Evolutionary conservation across 2,329 filamentous ascomycete species (phyloP).

Genomic region (Sclerotinia spermophila): DNA sequence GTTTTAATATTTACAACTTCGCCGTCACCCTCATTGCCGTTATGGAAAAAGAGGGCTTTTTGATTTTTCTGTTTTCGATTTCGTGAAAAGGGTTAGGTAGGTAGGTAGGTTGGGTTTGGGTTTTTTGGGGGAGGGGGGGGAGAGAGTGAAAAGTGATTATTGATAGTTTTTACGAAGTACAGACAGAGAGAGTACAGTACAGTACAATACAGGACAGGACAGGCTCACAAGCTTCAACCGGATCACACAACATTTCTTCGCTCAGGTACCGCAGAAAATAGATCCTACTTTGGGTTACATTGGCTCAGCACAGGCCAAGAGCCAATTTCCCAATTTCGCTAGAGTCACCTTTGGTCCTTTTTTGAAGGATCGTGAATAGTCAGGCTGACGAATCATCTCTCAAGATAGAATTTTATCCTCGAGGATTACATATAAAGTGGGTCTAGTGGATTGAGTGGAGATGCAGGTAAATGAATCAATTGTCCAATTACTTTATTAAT

Average conservation of each 20-base stretch:
- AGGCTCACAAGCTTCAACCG: not conserved
- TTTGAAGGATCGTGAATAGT: slow-evolving; percentile 9
- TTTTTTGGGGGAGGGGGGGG: no score
- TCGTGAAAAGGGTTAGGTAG: not conserved
- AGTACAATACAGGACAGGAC: not conserved
- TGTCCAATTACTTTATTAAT: slow-evolving; percentile 7
- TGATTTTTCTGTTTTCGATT: not conserved
- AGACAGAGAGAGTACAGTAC: not conserved
- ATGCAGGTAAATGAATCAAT: not conserved
- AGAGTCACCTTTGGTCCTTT: slow-evolving; percentile 6
- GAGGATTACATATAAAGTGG: not conserved
- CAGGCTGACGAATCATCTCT: slow-evolving; percentile 14
- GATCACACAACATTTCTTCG: not conserved
- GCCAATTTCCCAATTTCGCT: slow-evolving; percentile 19
- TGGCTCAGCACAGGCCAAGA: slow-evolving; percentile 9
- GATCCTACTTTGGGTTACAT: slow-evolving; percentile 2
- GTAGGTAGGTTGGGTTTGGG: not conserved
- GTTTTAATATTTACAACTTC: slow-evolving; percentile 13
- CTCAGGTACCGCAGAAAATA: slow-evolving; percentile 11
- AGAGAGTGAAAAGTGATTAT: slow-evolving; percentile 7
- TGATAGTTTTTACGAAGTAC: not conserved
- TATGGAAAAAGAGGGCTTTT: slow-evolving; percentile 1
- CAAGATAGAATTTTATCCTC: not conserved
- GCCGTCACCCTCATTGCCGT: slow-evolving; percentile 20
- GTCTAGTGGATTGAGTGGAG: no score